Evolutionary conservation across 352 stramenopile genomes (phyloP).

Genomic region (Pythium chondricola): DNA sequence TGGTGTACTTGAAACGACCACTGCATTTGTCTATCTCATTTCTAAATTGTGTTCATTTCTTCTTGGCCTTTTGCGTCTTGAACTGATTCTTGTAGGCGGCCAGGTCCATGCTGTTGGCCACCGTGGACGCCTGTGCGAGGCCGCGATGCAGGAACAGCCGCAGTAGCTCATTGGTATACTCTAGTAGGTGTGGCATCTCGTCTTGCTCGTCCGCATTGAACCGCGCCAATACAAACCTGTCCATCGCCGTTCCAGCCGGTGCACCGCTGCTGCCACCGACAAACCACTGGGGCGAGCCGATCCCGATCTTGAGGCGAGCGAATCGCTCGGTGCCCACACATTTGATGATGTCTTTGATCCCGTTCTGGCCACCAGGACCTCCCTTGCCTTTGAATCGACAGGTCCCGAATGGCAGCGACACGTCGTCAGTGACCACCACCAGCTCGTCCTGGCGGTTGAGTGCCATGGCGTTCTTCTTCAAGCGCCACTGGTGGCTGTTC

Average conservation of each 20-base stretch:
- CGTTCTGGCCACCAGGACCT: constrained; percentile 74
- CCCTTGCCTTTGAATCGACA: constrained; percentile 80
- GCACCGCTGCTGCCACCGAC: constrained; percentile 51
- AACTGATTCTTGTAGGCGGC: constrained; percentile 39
- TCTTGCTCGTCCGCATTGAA: constrained; percentile 81
- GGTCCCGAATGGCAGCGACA: constrained; percentile 73
- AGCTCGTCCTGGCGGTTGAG: constrained; percentile 82
- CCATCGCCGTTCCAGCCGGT: constrained; percentile 70
- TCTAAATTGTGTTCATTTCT: constrained; percentile 15
- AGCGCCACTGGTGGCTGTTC: constrained; percentile 68
- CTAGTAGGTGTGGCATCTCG: constrained; percentile 47
- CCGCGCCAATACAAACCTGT: constrained; percentile 73
- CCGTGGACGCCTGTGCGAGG: constrained; percentile 54
- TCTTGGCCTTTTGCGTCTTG: constrained; percentile 2
- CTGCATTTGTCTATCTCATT: not conserved
- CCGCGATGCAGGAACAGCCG: constrained; percentile 77
- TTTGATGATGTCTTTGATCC: constrained; percentile 82
- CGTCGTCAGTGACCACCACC: constrained; percentile 77
- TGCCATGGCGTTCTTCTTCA: constrained; percentile 79
- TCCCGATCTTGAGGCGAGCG: constrained; percentile 72
- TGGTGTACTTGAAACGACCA: no score
- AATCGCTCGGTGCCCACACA: constrained; percentile 76
- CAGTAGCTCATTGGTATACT: constrained; percentile 72
- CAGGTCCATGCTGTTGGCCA: constrained; percentile 80
- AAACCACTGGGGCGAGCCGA: constrained; percentile 80